Evolutionary conservation across 805 yeast genomes (phyloP), one percentile per base, ranked within the genome.

Genomic region (Yamadazyma endophytica): DNA sequence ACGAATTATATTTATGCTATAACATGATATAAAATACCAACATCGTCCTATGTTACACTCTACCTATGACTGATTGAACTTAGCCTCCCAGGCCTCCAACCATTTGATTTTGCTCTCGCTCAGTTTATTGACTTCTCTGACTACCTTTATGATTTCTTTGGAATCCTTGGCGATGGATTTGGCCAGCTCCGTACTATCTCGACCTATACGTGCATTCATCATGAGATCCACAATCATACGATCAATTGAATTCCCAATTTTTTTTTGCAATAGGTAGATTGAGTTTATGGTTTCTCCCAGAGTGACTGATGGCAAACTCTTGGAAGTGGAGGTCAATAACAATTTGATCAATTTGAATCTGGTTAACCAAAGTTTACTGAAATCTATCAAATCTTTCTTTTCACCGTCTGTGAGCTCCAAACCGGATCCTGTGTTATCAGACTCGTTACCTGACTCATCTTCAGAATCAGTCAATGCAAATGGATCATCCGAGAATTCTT

Each of bases 261-360:
- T 38, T 6, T 51, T 52, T 37, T 77, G 75, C 16, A 62, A 49
- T 4, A 41, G 39, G 46, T 73, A 56, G 13, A 82, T 61, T 6
- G 43, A 42, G 46, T 81, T 82, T 12, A 79, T 54, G 5, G 58
- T 52, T 6, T 52, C 43, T 2, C 79, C 79, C 6, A 51, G 31
- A 17, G 57, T 63, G 34, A 41, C 52, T 37, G 58, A 41, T 4
- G 82, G 78, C 20, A 82, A 61, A 1, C 85, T 73, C 45, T 76
- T 80, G 28, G 63, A 62, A 29, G 80, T 61, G 3, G 86, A 74
- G 1, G 73, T 54, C n/a, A 81, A 49, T 13, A 84, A 52, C 2
- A 82, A 51, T 44, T 74, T 79, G 6, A 82, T 55, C 45, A 83
- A 47, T 40, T 74, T 76, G 39, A 78, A 53, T 40, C 76, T 77